Conservation (phyloP, 768 basidiomycete species). For the Psilocybe subaeruginosa region DNA sequence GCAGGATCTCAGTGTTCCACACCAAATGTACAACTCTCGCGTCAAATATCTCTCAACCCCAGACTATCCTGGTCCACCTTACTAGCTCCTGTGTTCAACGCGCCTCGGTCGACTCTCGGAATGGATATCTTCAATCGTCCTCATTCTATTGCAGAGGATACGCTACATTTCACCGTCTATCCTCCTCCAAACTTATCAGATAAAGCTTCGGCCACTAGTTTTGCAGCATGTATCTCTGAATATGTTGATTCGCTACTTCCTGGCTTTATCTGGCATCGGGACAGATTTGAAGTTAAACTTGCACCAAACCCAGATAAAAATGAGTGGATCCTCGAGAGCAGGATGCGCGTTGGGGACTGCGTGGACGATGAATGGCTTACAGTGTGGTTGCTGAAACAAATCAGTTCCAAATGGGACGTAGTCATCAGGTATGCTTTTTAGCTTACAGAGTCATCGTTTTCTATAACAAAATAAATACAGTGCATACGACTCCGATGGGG, state of each 20-base stretch:
- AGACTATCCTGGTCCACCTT: no score
- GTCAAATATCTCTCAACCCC: not conserved
- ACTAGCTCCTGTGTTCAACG: not conserved
- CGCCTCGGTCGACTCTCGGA: not conserved
- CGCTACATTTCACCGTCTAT: conserved; percentile 76
- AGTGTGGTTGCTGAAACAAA: conserved; percentile 85
- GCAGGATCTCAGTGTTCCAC: conserved; percentile 5
- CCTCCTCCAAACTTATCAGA: conserved; percentile 57
- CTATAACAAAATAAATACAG: conserved; percentile 34
- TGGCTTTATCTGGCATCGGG: conserved; percentile 82
- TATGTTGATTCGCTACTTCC: conserved; percentile 58
- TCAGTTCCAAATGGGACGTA: conserved; percentile 80
- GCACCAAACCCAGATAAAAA: conserved; percentile 42
- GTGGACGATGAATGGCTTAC: conserved; percentile 98
- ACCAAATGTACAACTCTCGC: not conserved
- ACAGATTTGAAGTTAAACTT: conserved; percentile 79
- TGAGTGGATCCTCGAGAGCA: conserved; percentile 72
- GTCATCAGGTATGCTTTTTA: conserved; percentile 64
- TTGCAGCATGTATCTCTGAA: conserved; percentile 68
- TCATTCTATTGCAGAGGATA: conserved; percentile 85
- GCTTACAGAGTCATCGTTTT: conserved; percentile 1
- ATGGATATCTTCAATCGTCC: conserved; percentile 77
- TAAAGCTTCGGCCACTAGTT: conserved; percentile 60
- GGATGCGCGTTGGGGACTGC: conserved; percentile 91
- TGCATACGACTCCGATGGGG: conserved; percentile 89